Evolutionary conservation across 192 early-diverging fungal genomes (phyloP), one percentile per base, ranked within the genome.

Genomic region (Backusella tuberculispora): DNA sequence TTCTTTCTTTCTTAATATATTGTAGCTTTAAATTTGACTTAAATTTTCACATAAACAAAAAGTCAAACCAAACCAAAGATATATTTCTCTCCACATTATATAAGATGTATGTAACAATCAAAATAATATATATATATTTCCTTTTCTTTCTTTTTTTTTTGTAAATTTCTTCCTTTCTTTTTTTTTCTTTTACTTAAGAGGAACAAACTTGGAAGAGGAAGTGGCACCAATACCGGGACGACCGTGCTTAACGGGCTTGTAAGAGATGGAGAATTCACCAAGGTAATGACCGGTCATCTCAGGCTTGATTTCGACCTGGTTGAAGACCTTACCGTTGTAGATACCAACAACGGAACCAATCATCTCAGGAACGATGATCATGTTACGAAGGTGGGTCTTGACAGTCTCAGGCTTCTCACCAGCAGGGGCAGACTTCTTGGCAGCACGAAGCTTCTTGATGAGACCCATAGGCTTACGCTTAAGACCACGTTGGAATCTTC

Each of bases 311-410:
- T 99, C 97, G 76, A 99, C 92, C 92, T 97, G 96, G 92, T 95
- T 98, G 92, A 99, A 99, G 79, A 90, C 92, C 95, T 99, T 99
- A 81, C 97, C 97, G 90, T 98, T 98, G 95, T 99, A 97, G 80
- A 99, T 88, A 82, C 93, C 97, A 80, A 97, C 88, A 66, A 97
- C 83, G 56, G 95, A 96, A 74, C 97, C 97, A 78, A 99, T 95
- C 97, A 99, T 99, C 90, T 99, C 97, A 76, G 97, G 97, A 69
- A 99, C 96, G 74, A 99, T 95, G 81, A 99, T 96, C 97, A 99
- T 99, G 93, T 97, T 92, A 85, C 97, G 94, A 73, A 99, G 90
- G 87, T 99, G 97, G 81, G 97, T 99, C 92, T 99, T 99, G 90
- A 99, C 97, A 56, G 85, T 84, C 65, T 86, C 93, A 78, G 97